Evolutionary conservation across 805 yeast genomes (phyloP), one percentile per base, ranked within the genome.

Genomic region (Diddensiella caesifluorescens): DNA sequence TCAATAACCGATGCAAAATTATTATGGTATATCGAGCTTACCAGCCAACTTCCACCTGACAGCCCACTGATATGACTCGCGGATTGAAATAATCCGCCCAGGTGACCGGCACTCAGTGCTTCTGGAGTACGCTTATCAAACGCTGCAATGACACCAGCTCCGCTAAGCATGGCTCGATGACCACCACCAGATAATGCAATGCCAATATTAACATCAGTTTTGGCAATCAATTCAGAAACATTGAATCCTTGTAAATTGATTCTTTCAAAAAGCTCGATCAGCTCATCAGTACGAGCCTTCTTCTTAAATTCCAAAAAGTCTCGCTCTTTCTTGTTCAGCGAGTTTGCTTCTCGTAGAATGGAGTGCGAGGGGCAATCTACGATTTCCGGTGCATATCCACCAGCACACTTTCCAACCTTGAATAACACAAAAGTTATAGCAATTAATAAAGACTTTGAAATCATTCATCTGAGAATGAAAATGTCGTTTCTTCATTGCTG

Each of bases 161-260:
- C 95, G 44, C 71, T 63, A 32, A 86, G 62, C 83, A 87, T 82
- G 23, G 95, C 90, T 49, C 95, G 69, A 59, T 83, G 87, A 3
- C 97, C 97, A 52, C 97, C 97, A 35, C 96, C 96, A 12, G 86
- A 77, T 51, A 80, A 77, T 4, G 87, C 80, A 16, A 65, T 42
- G 6, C 69, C 71, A 23, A 61, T 50, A 7, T 45, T 51, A 3
- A 29, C 27, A 27, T 53, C 37, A 16, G 52, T 40, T 4, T 48
- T 35, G 38, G 48, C 36, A 20, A 30, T 36, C 27, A 59, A 25
- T 16, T 45, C 38, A 2, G 46, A 44, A 9, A 59, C 56, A 2
- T 71, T 71, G 45, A 75, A 69, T 46, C 74, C 73, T 44, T 69
- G 59, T 56, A 77, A 53, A 39, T 67, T 65, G n/a, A 71, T 62